phyloP scores from a whole-genome alignment of 306 rosid genomes.

The Psophocarpus tetragonolobus region DNA sequence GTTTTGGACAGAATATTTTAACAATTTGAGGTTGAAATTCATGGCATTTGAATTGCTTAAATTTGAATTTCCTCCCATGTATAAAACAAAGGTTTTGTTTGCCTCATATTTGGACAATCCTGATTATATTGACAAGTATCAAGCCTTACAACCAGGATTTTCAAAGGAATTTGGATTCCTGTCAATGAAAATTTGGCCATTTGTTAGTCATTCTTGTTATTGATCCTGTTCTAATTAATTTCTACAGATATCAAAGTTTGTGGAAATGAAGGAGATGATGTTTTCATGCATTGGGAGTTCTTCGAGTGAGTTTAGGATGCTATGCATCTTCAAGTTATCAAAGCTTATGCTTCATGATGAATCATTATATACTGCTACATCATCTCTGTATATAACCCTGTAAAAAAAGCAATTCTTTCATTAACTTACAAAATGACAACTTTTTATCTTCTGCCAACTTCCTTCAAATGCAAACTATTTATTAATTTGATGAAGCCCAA shows the following conservation, averaged over 20 bases:
- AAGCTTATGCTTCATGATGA: background rate
- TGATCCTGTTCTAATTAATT: constrained; percentile 2
- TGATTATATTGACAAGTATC: no score
- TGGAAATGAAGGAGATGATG: constrained; percentile 71
- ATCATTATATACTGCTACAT: background rate
- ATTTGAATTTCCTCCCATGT: no score
- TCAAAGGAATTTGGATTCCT: no score
- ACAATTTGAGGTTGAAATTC: no score
- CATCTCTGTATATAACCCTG: background rate
- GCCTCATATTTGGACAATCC: no score
- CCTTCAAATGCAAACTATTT: background rate
- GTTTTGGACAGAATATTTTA: no score
- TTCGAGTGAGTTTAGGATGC: constrained; percentile 87
- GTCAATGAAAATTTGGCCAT: background rate
- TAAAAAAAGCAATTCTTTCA: background rate
- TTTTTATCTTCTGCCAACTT: background rate
- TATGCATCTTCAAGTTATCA: constrained; percentile 59
- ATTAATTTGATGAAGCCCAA: background rate
- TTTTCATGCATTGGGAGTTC: constrained; percentile 71
- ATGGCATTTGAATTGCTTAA: no score
- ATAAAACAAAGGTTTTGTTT: no score
- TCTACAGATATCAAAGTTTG: constrained; percentile 70
- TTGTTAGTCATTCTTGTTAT: background rate
- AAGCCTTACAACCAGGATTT: no score
- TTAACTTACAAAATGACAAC: no score